Conservation (phyloP, 371 early-diverging fungal species). For the Funneliformis caledonium region DNA sequence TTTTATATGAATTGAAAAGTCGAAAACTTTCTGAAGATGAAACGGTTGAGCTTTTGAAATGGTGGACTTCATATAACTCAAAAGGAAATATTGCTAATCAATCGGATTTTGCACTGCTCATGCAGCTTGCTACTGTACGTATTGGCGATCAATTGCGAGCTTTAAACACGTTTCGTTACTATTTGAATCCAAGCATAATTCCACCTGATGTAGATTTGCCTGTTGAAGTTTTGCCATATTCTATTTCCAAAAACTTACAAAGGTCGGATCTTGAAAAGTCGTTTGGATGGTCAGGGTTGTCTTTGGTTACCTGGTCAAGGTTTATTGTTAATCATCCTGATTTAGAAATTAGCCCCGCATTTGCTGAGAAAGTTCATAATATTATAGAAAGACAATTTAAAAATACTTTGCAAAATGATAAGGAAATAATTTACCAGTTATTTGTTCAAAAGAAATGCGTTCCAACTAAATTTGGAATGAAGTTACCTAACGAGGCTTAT, state of each 20-base stretch:
- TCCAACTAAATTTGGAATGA: slow-evolving; percentile 75
- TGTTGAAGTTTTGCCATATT: slow-evolving; percentile 61
- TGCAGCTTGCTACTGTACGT: slow-evolving; percentile 49
- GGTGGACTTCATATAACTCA: slow-evolving; percentile 68
- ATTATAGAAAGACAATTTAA: slow-evolving; percentile 60
- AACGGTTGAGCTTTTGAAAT: slow-evolving; percentile 72
- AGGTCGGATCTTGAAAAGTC: slow-evolving; percentile 57
- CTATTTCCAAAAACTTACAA: slow-evolving; percentile 65
- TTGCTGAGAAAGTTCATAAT: slow-evolving; percentile 68
- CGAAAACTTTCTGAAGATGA: slow-evolving; percentile 61
- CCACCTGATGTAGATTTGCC: slow-evolving; percentile 71
- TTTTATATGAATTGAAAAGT: slow-evolving; percentile 66
- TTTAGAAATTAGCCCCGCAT: slow-evolving; percentile 58
- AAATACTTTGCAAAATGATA: slow-evolving; percentile 49
- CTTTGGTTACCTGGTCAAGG: slow-evolving; percentile 66
- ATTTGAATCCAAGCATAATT: slow-evolving; percentile 63
- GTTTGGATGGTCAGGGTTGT: slow-evolving; percentile 68
- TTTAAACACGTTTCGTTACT: slow-evolving; percentile 54
- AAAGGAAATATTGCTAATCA: slow-evolving; percentile 39
- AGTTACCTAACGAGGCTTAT: slow-evolving; percentile 73
- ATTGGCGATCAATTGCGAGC: slow-evolving; percentile 53
- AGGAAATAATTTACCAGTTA: slow-evolving; percentile 54
- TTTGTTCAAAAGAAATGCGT: slow-evolving; percentile 65
- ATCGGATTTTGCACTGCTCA: slow-evolving; percentile 41
- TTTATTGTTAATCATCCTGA: slow-evolving; percentile 56